These are phyloP conservation scores for Dissophora ornata DNA, from an alignment of 192 early-diverging fungal genomes.

Conservation along the genomic window DNA sequence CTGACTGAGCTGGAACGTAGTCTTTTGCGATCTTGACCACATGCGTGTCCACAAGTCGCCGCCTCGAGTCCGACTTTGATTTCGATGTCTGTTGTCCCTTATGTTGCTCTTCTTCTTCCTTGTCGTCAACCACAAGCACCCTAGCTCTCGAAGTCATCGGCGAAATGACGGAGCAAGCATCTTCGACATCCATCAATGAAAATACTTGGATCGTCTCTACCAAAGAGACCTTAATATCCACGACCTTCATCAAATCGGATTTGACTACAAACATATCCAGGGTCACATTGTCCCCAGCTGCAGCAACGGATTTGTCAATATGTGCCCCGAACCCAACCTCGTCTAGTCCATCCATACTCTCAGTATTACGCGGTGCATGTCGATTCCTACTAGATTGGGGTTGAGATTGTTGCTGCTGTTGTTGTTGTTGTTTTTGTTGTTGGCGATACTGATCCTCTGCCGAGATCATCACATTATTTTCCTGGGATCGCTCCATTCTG, in stretches of 20 bases:
- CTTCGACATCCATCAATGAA: slow-evolving; percentile 16
- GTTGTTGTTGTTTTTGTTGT: slow-evolving; percentile 5
- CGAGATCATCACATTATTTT: slow-evolving; percentile 3
- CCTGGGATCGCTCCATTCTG: background rate
- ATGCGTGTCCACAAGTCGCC: slow-evolving; percentile 36
- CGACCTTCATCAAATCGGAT: slow-evolving; percentile 48
- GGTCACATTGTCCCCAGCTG: slow-evolving; percentile 37
- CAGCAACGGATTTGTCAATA: slow-evolving; percentile 47
- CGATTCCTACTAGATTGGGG: too few relatives aligned
- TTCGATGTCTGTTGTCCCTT: background rate
- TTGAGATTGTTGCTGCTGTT: slow-evolving; percentile 1
- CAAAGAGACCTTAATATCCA: slow-evolving; percentile 47
- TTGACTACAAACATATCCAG: slow-evolving; percentile 53
- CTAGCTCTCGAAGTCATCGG: slow-evolving; percentile 1
- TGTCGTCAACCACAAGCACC: background rate
- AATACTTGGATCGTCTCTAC: slow-evolving; percentile 44
- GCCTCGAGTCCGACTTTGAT: background rate
- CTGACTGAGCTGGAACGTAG: slow-evolving; percentile 46
- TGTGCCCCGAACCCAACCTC: slow-evolving; percentile 51
- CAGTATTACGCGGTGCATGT: background rate
- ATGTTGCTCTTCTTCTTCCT: background rate
- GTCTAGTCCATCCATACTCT: slow-evolving; percentile 20
- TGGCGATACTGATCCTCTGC: slow-evolving; percentile 16
- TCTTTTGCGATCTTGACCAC: slow-evolving; percentile 47
- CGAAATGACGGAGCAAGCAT: background rate